Conservation (phyloP, 768 basidiomycete genomes). For the Trametes coccinea region DNA sequence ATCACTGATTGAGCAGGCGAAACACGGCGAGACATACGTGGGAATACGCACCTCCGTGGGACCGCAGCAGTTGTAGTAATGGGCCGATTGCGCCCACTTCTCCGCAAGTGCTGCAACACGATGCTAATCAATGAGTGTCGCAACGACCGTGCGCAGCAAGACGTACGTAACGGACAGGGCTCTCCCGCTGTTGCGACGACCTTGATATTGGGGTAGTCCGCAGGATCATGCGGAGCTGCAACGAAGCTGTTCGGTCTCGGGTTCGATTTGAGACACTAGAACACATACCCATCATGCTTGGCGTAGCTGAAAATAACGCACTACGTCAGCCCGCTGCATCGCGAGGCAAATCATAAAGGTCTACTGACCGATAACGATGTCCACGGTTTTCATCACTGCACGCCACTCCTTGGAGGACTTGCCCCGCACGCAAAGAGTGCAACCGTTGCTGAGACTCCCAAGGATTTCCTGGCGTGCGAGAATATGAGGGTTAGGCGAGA, state of each 20-base stretch:
- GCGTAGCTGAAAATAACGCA: conserved; percentile 38
- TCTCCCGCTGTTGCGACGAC: conserved; percentile 59
- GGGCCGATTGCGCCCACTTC: conserved; percentile 43
- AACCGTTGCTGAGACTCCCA: conserved; percentile 51
- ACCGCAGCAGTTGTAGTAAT: conserved; percentile 56
- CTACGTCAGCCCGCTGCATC: conserved; percentile 1
- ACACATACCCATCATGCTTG: conserved; percentile 45
- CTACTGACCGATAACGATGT: conserved; percentile 44
- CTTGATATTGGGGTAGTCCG: conserved; percentile 55
- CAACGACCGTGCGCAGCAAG: not conserved
- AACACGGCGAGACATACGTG: not conserved
- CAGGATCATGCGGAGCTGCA: conserved; percentile 44
- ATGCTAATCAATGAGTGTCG: not conserved
- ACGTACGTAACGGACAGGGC: conserved; percentile 51
- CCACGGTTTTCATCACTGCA: conserved; percentile 48
- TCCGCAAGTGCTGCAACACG: conserved; percentile 39
- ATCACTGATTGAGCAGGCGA: not conserved
- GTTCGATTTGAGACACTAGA: not conserved
- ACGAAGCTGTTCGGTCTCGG: conserved; percentile 2
- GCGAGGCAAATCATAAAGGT: not conserved
- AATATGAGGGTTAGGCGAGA: not conserved
- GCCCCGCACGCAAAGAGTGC: conserved; percentile 54
- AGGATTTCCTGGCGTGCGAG: conserved; percentile 43
- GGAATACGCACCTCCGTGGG: conserved; percentile 48
- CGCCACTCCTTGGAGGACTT: conserved; percentile 52